A percentile compares a stretch with the other conserved stretches of the same genome.
Evolutionary conservation across 306 rosid genomes (phyloP).

Genomic region (Cucurbita moschata): DNA sequence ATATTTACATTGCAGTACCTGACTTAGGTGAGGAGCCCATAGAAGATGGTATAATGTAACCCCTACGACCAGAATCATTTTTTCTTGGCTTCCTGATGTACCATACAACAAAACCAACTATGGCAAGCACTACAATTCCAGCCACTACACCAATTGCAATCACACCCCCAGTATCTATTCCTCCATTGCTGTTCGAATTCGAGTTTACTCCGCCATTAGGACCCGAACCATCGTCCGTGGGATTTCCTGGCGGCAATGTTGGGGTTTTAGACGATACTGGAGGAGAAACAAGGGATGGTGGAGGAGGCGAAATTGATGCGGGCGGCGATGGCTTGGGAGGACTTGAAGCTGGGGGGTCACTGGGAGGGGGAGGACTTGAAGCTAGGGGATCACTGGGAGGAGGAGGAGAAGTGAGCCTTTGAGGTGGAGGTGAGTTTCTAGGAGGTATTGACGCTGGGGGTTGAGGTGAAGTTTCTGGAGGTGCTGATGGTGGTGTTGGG

Average conservation of each 20-base stretch:
- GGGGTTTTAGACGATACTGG: conserved; percentile 1
- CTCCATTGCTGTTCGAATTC: conserved; percentile 18
- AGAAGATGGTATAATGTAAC: conserved; percentile 50
- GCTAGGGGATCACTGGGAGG: conserved; percentile 27
- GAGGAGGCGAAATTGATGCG: conserved; percentile 29
- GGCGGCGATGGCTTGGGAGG: conserved; percentile 25
- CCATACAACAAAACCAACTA: conserved; percentile 56
- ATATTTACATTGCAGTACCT: conserved; percentile 25
- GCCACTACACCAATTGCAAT: conserved; percentile 38
- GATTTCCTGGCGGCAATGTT: conserved; percentile 9
- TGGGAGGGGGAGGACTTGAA: conserved; percentile 12
- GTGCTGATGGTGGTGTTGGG: conserved; percentile 6
- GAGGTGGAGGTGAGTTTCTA: conserved; percentile 25
- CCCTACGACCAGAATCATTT: conserved; percentile 28
- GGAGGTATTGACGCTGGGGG: conserved; percentile 14
- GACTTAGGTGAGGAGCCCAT: conserved; percentile 38
- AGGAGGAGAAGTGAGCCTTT: conserved; percentile 19
- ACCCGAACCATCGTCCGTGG: background rate
- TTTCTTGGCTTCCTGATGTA: conserved; percentile 41
- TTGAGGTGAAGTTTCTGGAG: conserved; percentile 15
- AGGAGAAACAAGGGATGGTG: conserved; percentile 15
- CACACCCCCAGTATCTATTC: conserved; percentile 34
- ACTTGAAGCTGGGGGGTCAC: too few relatives aligned
- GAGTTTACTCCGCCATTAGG: conserved; percentile 18
- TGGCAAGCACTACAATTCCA: conserved; percentile 32